These are phyloP conservation scores for Melaleuca alternifolia DNA, from an alignment of 345 rosid genomes.

Conservation along the genomic window DNA sequence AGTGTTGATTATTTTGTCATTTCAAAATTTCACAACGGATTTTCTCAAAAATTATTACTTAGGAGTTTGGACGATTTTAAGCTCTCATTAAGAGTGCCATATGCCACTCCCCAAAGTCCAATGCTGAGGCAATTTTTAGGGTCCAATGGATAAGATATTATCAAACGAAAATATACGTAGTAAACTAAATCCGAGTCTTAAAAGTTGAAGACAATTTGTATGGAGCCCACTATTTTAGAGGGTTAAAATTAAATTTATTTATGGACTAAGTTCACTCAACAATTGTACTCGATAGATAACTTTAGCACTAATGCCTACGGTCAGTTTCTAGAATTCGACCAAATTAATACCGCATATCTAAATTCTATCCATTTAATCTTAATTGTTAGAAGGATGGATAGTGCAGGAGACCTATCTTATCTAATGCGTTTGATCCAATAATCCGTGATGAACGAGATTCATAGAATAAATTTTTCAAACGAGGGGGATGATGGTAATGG, in stretches of 20 bases:
- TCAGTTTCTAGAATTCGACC: not conserved
- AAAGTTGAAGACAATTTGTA: not conserved
- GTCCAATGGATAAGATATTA: not conserved
- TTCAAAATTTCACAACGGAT: too few relatives aligned
- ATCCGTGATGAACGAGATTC: not conserved
- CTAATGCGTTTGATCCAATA: not conserved
- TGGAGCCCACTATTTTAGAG: not conserved
- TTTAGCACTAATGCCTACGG: not conserved
- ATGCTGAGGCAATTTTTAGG: not conserved
- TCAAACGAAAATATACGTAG: not conserved
- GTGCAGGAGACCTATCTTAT: not conserved
- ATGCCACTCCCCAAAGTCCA: not conserved
- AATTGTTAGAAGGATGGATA: not conserved
- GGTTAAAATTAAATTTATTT: not conserved
- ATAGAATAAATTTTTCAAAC: not conserved
- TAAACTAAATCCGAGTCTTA: not conserved
- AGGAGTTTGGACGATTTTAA: not conserved
- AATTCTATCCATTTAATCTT: not conserved
- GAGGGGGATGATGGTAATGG: not conserved
- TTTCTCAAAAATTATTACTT: too few relatives aligned
- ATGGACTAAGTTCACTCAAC: not conserved
- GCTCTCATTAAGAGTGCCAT: not conserved
- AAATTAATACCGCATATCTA: not conserved
- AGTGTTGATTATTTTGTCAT: too few relatives aligned
- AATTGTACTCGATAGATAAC: not conserved